Evolutionary conservation across 108 stramenopile genomes (phyloP), one percentile per base, ranked within the genome.

Genomic region (Cyclotella cryptica): DNA sequence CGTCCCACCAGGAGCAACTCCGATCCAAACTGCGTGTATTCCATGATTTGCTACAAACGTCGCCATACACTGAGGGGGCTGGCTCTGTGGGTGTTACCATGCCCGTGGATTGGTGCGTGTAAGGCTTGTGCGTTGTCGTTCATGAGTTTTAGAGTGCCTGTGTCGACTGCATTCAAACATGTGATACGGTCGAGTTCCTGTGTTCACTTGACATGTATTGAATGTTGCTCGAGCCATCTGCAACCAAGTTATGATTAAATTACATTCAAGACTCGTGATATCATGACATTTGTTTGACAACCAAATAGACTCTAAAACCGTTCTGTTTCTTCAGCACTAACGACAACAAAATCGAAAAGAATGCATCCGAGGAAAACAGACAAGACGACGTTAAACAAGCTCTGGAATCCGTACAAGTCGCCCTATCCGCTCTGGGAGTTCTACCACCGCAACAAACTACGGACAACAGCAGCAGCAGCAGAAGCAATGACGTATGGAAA

Each of bases 101-200:
- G 60, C 60, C 60, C 29, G 60, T 39, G 29, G 60, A 61, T n/a
- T 29, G 47, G 47, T 49, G 35, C 60, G n/a, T 13, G 30, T 35
- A 39, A 6, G 29, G 1, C 30, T 61, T 2, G 12, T 39, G 35
- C 11, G 58, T 29, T 28, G 58, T 3, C 5, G 28, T 29, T 29
- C 7, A 15, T 59, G 15, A 15, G 27, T 45, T 12, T 45, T 45
- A n/a, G n/a, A n/a, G n/a, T n/a, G n/a, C n/a, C n/a, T n/a, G n/a
- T n/a, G n/a, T n/a, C n/a, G n/a, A n/a, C n/a, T n/a, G n/a, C n/a
- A n/a, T n/a, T n/a, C n/a, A n/a, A n/a, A n/a, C n/a, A n/a, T 35
- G 35, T 6, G 4, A 35, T 35, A 6, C 35, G 2, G 35, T 6
- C 6, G 35, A 35, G 35, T 35, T 35, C 35, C 2, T 6, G 35